Conservation (phyloP, 768 basidiomycete genomes). For the Boletus vermiculosoides region DNA sequence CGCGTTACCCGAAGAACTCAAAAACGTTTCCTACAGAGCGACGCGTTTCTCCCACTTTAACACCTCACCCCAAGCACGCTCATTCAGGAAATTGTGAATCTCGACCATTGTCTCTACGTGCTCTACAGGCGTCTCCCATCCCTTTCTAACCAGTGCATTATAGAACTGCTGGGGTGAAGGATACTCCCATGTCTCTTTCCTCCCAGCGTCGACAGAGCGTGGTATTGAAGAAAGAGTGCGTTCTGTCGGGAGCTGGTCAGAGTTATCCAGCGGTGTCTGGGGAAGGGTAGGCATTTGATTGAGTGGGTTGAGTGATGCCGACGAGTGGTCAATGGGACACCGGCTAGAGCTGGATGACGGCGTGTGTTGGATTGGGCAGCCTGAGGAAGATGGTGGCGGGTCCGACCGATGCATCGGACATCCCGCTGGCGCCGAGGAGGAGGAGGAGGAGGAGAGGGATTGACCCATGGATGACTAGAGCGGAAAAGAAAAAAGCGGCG, state of each 20-base stretch:
- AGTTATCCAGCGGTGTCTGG: constrained; percentile 60
- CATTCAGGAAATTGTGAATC: constrained; percentile 97
- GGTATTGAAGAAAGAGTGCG: constrained; percentile 87
- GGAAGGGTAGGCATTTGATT: constrained; percentile 91
- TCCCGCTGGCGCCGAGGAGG: background rate
- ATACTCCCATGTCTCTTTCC: constrained; percentile 76
- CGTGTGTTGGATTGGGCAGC: constrained; percentile 46
- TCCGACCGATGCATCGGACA: constrained; percentile 13
- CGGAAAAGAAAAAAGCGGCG: background rate
- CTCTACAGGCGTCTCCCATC: constrained; percentile 96
- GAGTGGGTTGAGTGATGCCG: constrained; percentile 52
- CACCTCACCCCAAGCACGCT: constrained; percentile 95
- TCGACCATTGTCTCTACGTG: constrained; percentile 96
- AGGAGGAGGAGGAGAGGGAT: constrained; percentile 10
- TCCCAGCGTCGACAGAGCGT: constrained; percentile 42
- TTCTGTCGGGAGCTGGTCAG: constrained; percentile 61
- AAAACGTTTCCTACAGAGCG: constrained; percentile 21
- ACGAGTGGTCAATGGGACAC: constrained; percentile 63
- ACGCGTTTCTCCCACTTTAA: constrained; percentile 83
- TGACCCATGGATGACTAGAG: constrained; percentile 18
- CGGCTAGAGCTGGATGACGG: constrained; percentile 26
- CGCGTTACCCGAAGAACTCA: background rate
- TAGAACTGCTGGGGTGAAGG: constrained; percentile 98
- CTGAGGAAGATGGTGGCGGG: constrained; percentile 5
- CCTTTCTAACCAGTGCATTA: constrained; percentile 93